phyloP scores from a whole-genome alignment of 1,139 yeast species.

The Debaryomycetaceae sp. region DNA sequence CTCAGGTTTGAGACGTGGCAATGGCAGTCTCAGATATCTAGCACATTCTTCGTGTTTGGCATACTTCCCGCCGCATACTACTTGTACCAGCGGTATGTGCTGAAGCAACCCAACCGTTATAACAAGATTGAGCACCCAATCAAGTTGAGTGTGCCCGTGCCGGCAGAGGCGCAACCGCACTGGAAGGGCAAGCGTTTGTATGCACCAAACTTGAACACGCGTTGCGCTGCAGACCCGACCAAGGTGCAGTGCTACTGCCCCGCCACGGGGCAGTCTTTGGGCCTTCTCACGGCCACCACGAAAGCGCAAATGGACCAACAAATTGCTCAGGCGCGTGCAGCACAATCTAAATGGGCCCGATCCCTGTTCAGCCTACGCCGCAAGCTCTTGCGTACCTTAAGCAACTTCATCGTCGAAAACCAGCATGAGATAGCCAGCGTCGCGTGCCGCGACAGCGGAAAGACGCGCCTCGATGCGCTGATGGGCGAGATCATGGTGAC shows the following conservation, averaged over 20 bases:
- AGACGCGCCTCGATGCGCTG: slow-evolving; percentile 91
- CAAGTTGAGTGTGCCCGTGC: slow-evolving; percentile 56
- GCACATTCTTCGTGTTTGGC: slow-evolving; percentile 42
- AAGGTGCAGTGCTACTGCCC: slow-evolving; percentile 87
- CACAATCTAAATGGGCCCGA: slow-evolving; percentile 57
- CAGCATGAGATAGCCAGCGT: slow-evolving; percentile 86
- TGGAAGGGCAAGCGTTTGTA: slow-evolving; percentile 86
- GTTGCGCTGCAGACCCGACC: slow-evolving; percentile 54
- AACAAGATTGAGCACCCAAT: slow-evolving; percentile 42
- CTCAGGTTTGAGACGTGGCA: slow-evolving; percentile 39
- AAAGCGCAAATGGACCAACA: slow-evolving; percentile 65
- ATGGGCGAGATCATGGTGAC: slow-evolving; percentile 96
- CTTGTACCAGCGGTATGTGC: slow-evolving; percentile 34
- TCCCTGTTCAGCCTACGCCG: slow-evolving; percentile 54
- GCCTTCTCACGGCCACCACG: slow-evolving; percentile 60
- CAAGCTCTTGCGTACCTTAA: slow-evolving; percentile 65
- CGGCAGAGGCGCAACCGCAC: slow-evolving; percentile 82
- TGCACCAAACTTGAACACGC: slow-evolving; percentile 48
- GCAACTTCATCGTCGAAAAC: slow-evolving; percentile 67
- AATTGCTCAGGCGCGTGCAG: slow-evolving; percentile 51
- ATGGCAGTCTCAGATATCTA: slow-evolving; percentile 47
- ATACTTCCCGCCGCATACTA: slow-evolving; percentile 37
- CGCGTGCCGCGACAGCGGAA: slow-evolving; percentile 95
- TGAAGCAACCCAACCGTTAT: slow-evolving; percentile 37
- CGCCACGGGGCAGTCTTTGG: slow-evolving; percentile 88